Evolutionary conservation across 2,329 filamentous ascomycete genomes (phyloP), one percentile per base, ranked within the genome.

Genomic region (Bipolaris zeicola): DNA sequence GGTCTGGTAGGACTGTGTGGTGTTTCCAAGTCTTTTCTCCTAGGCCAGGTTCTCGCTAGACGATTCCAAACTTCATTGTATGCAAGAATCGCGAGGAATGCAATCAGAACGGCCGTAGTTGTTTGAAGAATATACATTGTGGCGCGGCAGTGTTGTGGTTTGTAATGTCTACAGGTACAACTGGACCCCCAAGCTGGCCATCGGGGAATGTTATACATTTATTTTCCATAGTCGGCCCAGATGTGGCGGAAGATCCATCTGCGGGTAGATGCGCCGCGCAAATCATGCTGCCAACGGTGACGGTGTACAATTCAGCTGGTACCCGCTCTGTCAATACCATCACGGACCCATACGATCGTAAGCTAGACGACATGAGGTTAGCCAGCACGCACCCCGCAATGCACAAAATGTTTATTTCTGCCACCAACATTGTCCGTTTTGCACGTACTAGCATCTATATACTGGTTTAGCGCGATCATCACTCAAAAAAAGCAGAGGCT

Each of bases 81-180:
- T 5, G 62, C 64, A 26, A 66, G 22, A 10, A 65, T 18, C 0
- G 64, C 64, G n/a, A 67, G 47, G 24, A 68, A 67, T 1, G 62
- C 59, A 28, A 67, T 57, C 10, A 67, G 44, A n/a, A 65, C 47
- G 1, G 64, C 65, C 14, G 57, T 57, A n/a, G 64, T 67, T 33
- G 62, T 68, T 44, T 60, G 62, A 50, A 65, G 52, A 14, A 64
- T 58, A 43, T 60, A 68, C 65, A 68, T 68, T 36, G 5, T 47
- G 36, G 36, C 16, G 24, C 34, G 10, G 18, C 33, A n/a, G 36
- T 51, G 5, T 45, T 11, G 24, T 6, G 7, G 14, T 44, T 38
- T 24, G n/a, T 46, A 42, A 20, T 50, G 46, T 7, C n/a, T 20
- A 31, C 24, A 42, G 22, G 28, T 41, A 33, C 31, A 39, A 20